Percentiles rank a stretch among this genome's conserved stretches.
These are phyloP conservation scores for Neonectria sp. DNA, from an alignment of 2,329 filamentous ascomycete species.

Conservation along the genomic window DNA sequence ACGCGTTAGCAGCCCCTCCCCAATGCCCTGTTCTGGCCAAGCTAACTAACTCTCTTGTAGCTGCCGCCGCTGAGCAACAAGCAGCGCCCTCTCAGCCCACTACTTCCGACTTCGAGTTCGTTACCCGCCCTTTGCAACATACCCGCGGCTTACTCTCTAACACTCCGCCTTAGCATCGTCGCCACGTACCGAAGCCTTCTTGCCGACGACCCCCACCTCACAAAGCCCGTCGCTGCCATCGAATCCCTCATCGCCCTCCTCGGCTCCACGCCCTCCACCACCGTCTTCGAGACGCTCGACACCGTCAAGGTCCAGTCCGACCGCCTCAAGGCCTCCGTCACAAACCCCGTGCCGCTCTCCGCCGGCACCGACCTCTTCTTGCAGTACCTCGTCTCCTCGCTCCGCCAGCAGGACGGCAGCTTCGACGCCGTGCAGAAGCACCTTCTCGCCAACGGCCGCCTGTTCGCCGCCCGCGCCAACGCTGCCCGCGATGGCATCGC, in stretches of 20 bases:
- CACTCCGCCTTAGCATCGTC: conserved; percentile 64
- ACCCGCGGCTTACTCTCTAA: background rate
- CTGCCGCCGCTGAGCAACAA: conserved; percentile 36
- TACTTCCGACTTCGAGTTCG: conserved; percentile 48
- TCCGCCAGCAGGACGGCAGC: conserved; percentile 68
- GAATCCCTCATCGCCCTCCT: conserved; percentile 92
- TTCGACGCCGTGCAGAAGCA: conserved; percentile 90
- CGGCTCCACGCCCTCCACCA: conserved; percentile 83
- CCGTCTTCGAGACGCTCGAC: conserved; percentile 94
- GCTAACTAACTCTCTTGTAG: background rate
- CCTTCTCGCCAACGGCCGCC: conserved; percentile 85
- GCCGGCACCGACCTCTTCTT: conserved; percentile 97
- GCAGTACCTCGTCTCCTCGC: conserved; percentile 87
- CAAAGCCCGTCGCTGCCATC: conserved; percentile 96
- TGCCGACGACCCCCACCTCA: conserved; percentile 82
- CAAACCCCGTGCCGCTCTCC: conserved; percentile 92
- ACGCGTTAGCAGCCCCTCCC: conserved; percentile 22
- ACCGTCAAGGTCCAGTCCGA: conserved; percentile 84
- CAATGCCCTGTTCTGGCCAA: background rate
- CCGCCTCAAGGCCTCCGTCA: conserved; percentile 82
- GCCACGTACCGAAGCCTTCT: conserved; percentile 69
- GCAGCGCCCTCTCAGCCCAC: conserved; percentile 28
- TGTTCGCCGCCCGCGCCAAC: conserved; percentile 91
- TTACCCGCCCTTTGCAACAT: background rate
- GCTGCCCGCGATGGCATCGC: conserved; percentile 89